Evolutionary conservation across 23 red algal species (phyloP), one percentile per base, ranked within the genome.

Genomic region (Gracilaria caudata): DNA sequence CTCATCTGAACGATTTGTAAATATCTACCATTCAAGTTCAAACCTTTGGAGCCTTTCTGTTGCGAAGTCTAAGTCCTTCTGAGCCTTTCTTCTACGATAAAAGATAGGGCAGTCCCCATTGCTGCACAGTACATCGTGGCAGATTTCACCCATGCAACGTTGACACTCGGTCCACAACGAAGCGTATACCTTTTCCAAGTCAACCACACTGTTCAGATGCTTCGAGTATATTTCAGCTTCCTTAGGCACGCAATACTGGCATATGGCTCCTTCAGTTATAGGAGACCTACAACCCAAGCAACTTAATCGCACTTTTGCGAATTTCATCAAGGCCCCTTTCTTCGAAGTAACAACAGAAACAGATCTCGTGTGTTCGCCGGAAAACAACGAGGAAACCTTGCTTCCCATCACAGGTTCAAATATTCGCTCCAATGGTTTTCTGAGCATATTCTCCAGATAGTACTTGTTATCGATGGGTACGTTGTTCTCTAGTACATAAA

Each of bases 81-180:
- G 93, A 4, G 90, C 86, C 64, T 99, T 99, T 26, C 86, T 75
- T 40, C 97, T 84, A 53, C 97, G 77, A 66, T 99, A 99, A 60
- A 99, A 99, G 2, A 99, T 99, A 0, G 97, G 97, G 73, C 97
- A 99, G 78, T 99, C 97, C n/a, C 90, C 94, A 51, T 99, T 99
- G 73, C 86, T 92, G 88, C 97, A 99, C 32, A 96, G 81, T 46
- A 99, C 92, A 82, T 99, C 97, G 38, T 99, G 97, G 51, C 93
- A 92, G 35, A 94, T 73, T 14, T 90, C 87, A 30, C 97, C 97
- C 97, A 99, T 99, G 79, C 97, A 99, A 25, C 90, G 68, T 78
- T 99, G 97, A 79, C 97, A 99, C 61, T 99, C 92, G 5, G 97
- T 99, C 97, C 97, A 99, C n/a, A 99, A 81, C 30, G 91, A 84